A percentile compares a stretch with the other conserved stretches of the same genome.
phyloP scores from a whole-genome alignment of 345 rosid species.

The Eutrema japonicum region DNA sequence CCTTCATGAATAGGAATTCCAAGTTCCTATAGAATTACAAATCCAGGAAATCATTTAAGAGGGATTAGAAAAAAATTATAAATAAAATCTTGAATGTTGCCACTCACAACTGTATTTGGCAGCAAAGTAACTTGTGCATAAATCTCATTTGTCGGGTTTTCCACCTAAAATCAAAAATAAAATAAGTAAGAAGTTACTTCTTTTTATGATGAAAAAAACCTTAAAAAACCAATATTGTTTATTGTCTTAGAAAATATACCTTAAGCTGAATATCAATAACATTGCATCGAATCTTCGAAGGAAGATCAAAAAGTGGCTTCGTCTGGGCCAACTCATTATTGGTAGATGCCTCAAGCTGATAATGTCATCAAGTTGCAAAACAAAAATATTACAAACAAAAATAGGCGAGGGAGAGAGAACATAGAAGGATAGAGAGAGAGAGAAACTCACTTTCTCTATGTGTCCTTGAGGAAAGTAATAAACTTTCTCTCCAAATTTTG shows the following conservation, averaged over 20 bases:
- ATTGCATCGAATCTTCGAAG: conserved; percentile 56
- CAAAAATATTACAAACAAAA: neutral
- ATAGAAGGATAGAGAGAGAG: neutral
- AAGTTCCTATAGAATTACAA: neutral
- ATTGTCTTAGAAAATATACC: conserved; percentile 35
- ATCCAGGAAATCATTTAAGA: neutral
- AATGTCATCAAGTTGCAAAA: neutral
- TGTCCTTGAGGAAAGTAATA: conserved; percentile 70
- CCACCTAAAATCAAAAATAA: conserved; percentile 47
- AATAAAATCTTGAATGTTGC: conserved; percentile 45
- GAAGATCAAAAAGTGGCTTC: conserved; percentile 58
- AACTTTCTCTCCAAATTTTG: conserved; percentile 51
- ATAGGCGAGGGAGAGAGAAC: neutral
- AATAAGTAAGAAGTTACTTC: neutral
- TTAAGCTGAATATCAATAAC: conserved; percentile 48
- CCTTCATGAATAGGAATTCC: neutral
- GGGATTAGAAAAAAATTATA: neutral
- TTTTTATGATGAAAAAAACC: neutral
- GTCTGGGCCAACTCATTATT: conserved; percentile 38
- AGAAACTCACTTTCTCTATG: conserved; percentile 55
- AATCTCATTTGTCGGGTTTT: conserved; percentile 58
- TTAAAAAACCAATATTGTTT: neutral
- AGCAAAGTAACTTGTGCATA: conserved; percentile 56
- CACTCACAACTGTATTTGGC: conserved; percentile 56
- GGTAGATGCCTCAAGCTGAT: conserved; percentile 48